Base-by-base conservation (phyloP, 2,329 filamentous ascomycete species). In the Periconia macrospinosa region DNA sequence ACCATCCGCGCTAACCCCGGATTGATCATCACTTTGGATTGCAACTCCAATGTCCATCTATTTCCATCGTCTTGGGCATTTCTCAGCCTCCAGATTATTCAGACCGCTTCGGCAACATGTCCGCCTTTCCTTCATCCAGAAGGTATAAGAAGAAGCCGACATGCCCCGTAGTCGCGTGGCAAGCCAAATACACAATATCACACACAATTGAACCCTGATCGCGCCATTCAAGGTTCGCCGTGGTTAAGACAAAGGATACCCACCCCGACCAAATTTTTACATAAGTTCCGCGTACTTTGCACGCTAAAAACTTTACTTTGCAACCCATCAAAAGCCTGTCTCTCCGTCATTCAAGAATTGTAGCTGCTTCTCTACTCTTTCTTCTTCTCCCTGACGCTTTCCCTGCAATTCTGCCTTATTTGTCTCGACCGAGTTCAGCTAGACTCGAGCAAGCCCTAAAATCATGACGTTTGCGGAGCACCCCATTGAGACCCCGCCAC, bases 401-500 rank as follows among this genome's bases (percentile, higher is more conserved):
- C 14, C 20, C n/a, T 6, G 11, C 10, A 40, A 15, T 40, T 18
- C 17, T 18, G 5, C 17, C 7, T 42, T 17, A 3, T 42, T 42
- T 19, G 3, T 18, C 41, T 18, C 3, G 2, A 42, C 41, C 5
- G 19, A 11, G 6, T 3, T 18, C 41, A 17, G 30, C 10, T 14
- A 10, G 13, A 41, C 8, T 19, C 19, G 30, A 45, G 56, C 19
- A 15, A n/a, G 8, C 18, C 23, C 17, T 13, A 45, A 23, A n/a
- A 62, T 43, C 52, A 77, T 76, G 75, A 76, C 74, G 54, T 56
- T 72, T 41, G 46, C 69, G 35, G 78, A 81, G 59, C 80, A 83
- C 65, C 78, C 84, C 49, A 87, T 90, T 68, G 83, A 88, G 66
- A 92, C 90, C 53, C 89, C 90, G 60, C 87, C 88, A 47, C 83